A percentile compares a stretch with the other conserved stretches of the same genome.
Evolutionary conservation across 495 filamentous ascomycete species (phyloP).

Genomic region (Cudoniella acicularis): DNA sequence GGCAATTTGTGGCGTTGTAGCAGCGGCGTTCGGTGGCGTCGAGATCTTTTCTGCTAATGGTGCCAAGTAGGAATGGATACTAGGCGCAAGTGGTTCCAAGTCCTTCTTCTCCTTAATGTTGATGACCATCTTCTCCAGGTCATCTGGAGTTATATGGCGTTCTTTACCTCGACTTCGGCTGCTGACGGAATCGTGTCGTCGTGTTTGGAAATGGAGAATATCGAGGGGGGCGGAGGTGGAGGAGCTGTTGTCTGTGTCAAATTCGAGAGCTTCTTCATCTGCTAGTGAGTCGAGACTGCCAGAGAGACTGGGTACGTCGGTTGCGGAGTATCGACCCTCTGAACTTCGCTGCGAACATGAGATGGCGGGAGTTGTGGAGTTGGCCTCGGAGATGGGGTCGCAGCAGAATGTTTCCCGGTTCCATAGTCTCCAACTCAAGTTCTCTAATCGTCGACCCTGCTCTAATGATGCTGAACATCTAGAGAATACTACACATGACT

Average conservation of each 20-base stretch:
- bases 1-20: constrained; percentile 3
- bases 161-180: constrained; percentile 68
- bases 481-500: constrained; percentile 68
- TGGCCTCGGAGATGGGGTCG: constrained; percentile 45
- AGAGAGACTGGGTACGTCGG: constrained; percentile 81
- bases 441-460: constrained; percentile 88
- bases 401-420: constrained; percentile 95
- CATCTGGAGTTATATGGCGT: constrained; percentile 84
- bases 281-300: constrained; percentile 81
- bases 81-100: constrained; percentile 35
- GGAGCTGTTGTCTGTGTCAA: constrained; percentile 49
- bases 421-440: constrained; percentile 95
- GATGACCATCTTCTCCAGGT: constrained; percentile 85
- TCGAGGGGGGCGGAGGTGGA: constrained; percentile 41
- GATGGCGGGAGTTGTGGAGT: constrained; percentile 40
- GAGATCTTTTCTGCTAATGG: constrained; percentile 8
- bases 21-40: not conserved
- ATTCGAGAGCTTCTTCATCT: constrained; percentile 69
- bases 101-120: constrained; percentile 82
- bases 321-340: constrained; percentile 41
- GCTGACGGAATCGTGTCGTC: constrained; percentile 50
- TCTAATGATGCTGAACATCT: constrained; percentile 93
- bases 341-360: constrained; percentile 35
- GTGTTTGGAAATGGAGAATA: constrained; percentile 55
- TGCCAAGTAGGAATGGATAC: constrained; percentile 20